Base-by-base conservation (phyloP, 116 monocot species). In the Phalaenopsis hybrid region DNA sequence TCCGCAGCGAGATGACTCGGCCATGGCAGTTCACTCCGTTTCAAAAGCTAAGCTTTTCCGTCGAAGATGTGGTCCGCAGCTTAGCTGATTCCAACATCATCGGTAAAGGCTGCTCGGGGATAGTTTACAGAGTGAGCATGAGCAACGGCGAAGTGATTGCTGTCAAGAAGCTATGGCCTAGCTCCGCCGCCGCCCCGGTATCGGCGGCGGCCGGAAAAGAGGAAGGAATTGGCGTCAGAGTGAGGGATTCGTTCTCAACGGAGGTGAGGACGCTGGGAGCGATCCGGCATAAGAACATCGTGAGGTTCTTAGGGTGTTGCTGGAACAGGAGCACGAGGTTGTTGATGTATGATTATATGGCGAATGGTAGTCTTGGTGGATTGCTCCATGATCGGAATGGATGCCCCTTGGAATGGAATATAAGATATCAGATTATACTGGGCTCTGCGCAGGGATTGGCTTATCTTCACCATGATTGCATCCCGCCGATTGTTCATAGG, bases 281-380 rank as follows among this genome's bases (percentile, higher is more conserved):
- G 20, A 89, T 96, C 57, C 89, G 96, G 63, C 96, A 96, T 89
- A 94, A 94, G 90, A 96, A 96, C 86, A 96, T 96, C 43, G 96
- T 96, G 23, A 81, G 94, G 31, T 94, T 96, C 81, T 84, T 96
- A 3, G 96, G 92, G 0, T 96, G 91, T 68, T 96, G 96, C 88
- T 91, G 92, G 92, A 94, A 94, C 85, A 88, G 81, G 85, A 91
- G 75, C 83, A 96, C 94, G 0, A 78, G 90, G 81, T 78, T 96
- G 82, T 84, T 96, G 31, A 94, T 96, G 92, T 96, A 94, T 44
- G 96, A 96, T 74, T 96, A 96, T 83, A 91, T 96, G 96, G 92
- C 80, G 34, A 96, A 96, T 46, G 96, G 96, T 2, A 96, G 96
- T 83, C 86, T 96, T 4, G 94, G 92, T 0, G 87, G 83, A 25